Conservation (phyloP, 768 basidiomycete species). For the Lactifluus piperatus region DNA sequence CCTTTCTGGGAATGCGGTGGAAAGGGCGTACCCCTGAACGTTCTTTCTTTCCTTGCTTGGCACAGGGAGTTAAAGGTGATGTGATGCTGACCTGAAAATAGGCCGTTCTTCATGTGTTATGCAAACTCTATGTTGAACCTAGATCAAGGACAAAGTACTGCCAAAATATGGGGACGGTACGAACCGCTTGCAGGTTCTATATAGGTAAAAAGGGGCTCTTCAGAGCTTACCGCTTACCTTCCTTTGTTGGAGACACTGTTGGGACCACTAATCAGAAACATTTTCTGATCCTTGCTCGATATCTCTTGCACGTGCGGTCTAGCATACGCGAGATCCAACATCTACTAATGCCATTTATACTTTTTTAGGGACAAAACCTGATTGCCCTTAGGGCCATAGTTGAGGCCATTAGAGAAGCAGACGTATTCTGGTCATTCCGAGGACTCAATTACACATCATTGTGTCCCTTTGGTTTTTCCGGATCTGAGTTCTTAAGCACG, state of each 20-base stretch:
- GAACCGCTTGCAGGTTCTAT: background rate
- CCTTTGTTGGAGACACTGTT: background rate
- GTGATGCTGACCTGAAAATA: background rate
- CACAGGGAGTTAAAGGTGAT: background rate
- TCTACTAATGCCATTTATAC: background rate
- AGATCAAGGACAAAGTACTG: background rate
- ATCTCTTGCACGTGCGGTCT: background rate
- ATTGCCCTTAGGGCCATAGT: background rate
- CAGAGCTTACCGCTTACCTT: background rate
- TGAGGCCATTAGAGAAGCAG: background rate
- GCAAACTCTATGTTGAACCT: background rate
- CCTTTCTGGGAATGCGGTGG: conserved; percentile 3
- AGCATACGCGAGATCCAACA: background rate
- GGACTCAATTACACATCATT: background rate
- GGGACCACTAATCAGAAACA: conserved; percentile 7
- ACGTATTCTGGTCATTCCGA: background rate
- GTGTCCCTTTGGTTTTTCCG: background rate
- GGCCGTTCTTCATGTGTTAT: background rate
- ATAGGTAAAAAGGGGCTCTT: background rate
- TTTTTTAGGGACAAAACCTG: background rate
- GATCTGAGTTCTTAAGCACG: too few relatives aligned
- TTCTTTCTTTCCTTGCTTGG: background rate
- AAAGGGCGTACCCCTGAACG: background rate
- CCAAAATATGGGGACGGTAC: background rate
- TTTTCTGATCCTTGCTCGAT: background rate